Conservation (phyloP, 345 rosid genomes). For the Pelargonium nanum region DNA sequence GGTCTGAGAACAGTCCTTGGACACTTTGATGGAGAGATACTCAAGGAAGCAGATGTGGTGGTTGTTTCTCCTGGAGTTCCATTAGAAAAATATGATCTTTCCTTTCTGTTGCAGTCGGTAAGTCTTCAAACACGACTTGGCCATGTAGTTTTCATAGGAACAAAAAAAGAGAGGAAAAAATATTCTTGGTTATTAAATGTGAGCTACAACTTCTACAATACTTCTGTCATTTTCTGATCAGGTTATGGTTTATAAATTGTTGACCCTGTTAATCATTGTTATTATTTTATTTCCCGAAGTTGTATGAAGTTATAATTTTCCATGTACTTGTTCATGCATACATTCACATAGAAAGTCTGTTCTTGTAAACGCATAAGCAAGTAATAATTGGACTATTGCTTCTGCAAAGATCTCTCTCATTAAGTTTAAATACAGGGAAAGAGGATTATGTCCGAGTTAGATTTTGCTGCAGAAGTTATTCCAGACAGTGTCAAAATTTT, state of each 20-base stretch:
- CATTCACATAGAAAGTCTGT: too few species aligned
- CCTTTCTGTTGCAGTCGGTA: slow-evolving; percentile 20
- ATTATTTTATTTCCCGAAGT: too few species aligned
- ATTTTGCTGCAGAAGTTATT: slow-evolving; percentile 22
- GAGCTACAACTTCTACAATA: not conserved
- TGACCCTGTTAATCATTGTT: too few species aligned
- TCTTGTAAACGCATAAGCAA: too few species aligned
- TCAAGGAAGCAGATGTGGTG: not conserved
- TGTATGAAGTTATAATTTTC: too few species aligned
- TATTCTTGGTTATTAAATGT: not conserved
- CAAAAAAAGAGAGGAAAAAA: not conserved
- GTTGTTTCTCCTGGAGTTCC: slow-evolving; percentile 22
- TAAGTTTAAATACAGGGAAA: slow-evolving; percentile 10
- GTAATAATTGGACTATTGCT: too few species aligned
- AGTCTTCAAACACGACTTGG: slow-evolving; percentile 4
- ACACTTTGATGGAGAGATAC: not conserved
- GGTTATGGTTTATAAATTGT: not conserved
- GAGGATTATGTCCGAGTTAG: slow-evolving; percentile 20
- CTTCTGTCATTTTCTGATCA: not conserved
- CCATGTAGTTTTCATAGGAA: not conserved
- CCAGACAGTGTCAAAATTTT: slow-evolving; percentile 19
- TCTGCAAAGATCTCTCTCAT: too few species aligned
- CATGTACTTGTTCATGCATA: too few species aligned
- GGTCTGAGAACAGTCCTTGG: slow-evolving; percentile 9
- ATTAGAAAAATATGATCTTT: slow-evolving; percentile 17